Evolutionary conservation across 805 yeast species (phyloP).

Genomic region (Candida ascalaphidarum): DNA sequence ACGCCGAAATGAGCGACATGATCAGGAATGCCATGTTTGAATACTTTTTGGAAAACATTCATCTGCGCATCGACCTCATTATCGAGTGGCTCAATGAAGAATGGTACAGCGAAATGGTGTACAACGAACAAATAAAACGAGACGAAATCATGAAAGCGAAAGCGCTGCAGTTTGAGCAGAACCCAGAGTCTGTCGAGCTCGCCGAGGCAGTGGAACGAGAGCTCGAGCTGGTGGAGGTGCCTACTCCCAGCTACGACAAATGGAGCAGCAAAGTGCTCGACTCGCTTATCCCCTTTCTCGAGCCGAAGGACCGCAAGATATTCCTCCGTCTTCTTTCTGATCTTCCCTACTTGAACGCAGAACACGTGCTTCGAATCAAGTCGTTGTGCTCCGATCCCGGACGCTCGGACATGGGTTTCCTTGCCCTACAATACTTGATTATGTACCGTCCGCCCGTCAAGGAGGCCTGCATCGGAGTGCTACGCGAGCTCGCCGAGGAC

Average conservation of each 20-base stretch:
- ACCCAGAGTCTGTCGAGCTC: slow-evolving; percentile 7
- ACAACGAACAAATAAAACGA: slow-evolving; percentile 20
- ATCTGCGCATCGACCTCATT: slow-evolving; percentile 60
- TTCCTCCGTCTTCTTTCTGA: slow-evolving; percentile 83
- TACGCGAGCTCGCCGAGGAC: slow-evolving; percentile 34
- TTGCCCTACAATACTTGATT: slow-evolving; percentile 71
- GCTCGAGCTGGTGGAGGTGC: slow-evolving; percentile 3
- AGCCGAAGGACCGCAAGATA: slow-evolving; percentile 67
- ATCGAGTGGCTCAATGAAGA: slow-evolving; percentile 95
- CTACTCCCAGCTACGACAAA: slow-evolving; percentile 46
- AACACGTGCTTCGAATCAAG: slow-evolving; percentile 54
- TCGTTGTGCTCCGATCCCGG: slow-evolving; percentile 82
- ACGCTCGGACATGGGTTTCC: slow-evolving; percentile 70
- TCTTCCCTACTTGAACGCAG: slow-evolving; percentile 64
- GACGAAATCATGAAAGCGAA: slow-evolving; percentile 9
- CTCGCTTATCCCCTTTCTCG: slow-evolving; percentile 75
- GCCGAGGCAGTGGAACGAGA: slow-evolving; percentile 8
- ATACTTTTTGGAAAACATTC: slow-evolving; percentile 67
- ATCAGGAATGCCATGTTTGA: slow-evolving; percentile 66
- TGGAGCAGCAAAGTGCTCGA: slow-evolving; percentile 74
- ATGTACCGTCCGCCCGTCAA: slow-evolving; percentile 89
- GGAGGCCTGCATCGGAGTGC: slow-evolving; percentile 39
- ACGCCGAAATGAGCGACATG: slow-evolving; percentile 42
- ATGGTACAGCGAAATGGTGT: slow-evolving; percentile 62
- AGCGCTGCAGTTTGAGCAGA: slow-evolving; percentile 6